Evolutionary conservation across 306 rosid species (phyloP).

Genomic region (Vachellia collinsii): DNA sequence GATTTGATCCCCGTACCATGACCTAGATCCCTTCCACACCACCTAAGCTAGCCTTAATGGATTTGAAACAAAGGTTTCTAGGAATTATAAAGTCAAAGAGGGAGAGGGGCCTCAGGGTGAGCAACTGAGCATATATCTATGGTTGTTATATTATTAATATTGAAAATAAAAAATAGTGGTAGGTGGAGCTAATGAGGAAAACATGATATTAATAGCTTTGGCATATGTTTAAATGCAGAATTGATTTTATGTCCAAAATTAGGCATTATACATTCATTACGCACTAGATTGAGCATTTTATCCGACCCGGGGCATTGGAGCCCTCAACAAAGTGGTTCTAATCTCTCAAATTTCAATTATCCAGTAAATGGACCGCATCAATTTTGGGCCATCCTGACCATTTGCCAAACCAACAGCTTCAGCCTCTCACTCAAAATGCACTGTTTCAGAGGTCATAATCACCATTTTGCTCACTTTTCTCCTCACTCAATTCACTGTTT

Average conservation of each 20-base stretch:
- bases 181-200: conserved; percentile 7
- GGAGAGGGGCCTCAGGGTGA: not conserved
- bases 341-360: not conserved
- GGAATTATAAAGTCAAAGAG: not conserved
- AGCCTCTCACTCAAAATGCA: not conserved
- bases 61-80: no score
- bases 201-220: not conserved
- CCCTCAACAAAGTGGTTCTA: conserved; percentile 8
- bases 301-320: not conserved
- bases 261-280: not conserved
- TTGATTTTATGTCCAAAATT: conserved; percentile 1
- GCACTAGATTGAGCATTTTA: not conserved
- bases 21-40: not conserved
- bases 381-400: not conserved
- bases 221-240: not conserved
- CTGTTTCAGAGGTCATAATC: not conserved
- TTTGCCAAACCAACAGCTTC: not conserved
- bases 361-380: not conserved
- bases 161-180: not conserved
- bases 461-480: not conserved
- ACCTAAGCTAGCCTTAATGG: not conserved
- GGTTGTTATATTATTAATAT: conserved; percentile 13
- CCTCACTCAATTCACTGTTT: not conserved
- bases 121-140: not conserved
- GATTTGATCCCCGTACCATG: not conserved